A percentile compares a stretch with the other conserved stretches of the same genome.
phyloP scores from a whole-genome alignment of 768 basidiomycete species.

The Serendipita sp. region DNA sequence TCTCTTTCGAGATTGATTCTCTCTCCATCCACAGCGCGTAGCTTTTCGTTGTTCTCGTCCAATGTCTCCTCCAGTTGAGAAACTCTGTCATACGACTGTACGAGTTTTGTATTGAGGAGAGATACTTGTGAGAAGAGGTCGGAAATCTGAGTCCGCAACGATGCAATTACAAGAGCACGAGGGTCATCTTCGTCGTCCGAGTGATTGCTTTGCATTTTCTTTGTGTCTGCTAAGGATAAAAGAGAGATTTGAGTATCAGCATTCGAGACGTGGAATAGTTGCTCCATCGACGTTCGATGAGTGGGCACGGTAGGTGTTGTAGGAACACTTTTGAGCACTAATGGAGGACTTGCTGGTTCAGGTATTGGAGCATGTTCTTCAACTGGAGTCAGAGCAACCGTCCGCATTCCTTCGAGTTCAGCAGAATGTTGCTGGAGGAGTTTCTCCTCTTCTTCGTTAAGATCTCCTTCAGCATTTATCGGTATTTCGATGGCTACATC shows the following conservation, averaged over 20 bases:
- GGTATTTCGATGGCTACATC: too few relatives aligned
- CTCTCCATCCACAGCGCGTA: neutral
- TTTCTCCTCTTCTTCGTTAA: neutral
- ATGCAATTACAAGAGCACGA: conserved; percentile 65
- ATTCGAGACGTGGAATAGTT: neutral
- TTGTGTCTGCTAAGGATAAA: neutral
- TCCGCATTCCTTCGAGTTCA: neutral
- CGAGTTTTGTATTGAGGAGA: conserved; percentile 82
- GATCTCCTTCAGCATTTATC: neutral
- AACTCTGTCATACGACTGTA: conserved; percentile 77
- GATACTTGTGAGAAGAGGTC: conserved; percentile 82
- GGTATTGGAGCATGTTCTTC: neutral
- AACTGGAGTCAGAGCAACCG: neutral
- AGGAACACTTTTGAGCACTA: neutral
- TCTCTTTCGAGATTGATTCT: neutral
- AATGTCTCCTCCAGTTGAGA: conserved; percentile 86
- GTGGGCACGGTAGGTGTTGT: neutral
- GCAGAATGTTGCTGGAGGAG: neutral
- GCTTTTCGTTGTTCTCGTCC: conserved; percentile 27
- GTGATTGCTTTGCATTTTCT: neutral
- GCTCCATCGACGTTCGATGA: neutral
- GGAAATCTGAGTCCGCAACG: conserved; percentile 63
- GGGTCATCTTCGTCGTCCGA: conserved; percentile 34
- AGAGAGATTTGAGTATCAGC: neutral
- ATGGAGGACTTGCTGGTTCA: neutral